phyloP scores from a whole-genome alignment of 176 grass and related monocot species.

The Musa schizocarpa region DNA sequence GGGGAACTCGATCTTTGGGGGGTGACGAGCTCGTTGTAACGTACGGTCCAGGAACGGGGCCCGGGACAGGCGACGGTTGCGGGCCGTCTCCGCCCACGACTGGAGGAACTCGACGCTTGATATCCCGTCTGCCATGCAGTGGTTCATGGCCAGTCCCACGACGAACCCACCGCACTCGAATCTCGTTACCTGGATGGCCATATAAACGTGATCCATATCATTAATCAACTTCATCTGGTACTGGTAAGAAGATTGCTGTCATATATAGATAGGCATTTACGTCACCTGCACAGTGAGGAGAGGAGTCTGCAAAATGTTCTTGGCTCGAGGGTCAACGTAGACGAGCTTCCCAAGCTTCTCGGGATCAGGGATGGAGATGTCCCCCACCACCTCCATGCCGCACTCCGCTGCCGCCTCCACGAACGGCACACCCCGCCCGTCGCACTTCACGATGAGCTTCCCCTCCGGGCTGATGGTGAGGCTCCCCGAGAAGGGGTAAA shows the following conservation, averaged over 20 bases:
- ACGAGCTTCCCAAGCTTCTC: constrained; percentile 28
- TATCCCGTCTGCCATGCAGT: constrained; percentile 38
- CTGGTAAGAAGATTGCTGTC: background rate
- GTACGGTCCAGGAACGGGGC: constrained; percentile 29
- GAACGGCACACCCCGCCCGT: constrained; percentile 41
- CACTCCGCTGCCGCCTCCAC: constrained; percentile 31
- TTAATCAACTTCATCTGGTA: too few relatives aligned
- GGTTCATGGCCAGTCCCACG: constrained; percentile 44
- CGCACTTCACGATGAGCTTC: constrained; percentile 34
- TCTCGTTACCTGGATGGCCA: constrained; percentile 35
- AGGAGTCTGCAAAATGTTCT: constrained; percentile 21
- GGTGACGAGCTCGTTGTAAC: constrained; percentile 25
- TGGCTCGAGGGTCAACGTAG: constrained; percentile 17
- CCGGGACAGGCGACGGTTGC: constrained; percentile 15
- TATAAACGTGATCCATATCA: too few relatives aligned
- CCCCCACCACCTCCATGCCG: constrained; percentile 19
- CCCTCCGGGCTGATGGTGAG: constrained; percentile 31
- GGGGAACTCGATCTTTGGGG: constrained; percentile 21
- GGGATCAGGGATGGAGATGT: constrained; percentile 22
- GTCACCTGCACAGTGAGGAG: constrained; percentile 35
- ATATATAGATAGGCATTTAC: too few relatives aligned
- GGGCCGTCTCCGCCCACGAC: constrained; percentile 37
- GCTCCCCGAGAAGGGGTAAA: constrained; percentile 37
- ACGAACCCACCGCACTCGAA: constrained; percentile 44
- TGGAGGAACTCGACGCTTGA: constrained; percentile 33